Evolutionary conservation across 768 basidiomycete species (phyloP).

Genomic region (Leccinum pellstonianum): DNA sequence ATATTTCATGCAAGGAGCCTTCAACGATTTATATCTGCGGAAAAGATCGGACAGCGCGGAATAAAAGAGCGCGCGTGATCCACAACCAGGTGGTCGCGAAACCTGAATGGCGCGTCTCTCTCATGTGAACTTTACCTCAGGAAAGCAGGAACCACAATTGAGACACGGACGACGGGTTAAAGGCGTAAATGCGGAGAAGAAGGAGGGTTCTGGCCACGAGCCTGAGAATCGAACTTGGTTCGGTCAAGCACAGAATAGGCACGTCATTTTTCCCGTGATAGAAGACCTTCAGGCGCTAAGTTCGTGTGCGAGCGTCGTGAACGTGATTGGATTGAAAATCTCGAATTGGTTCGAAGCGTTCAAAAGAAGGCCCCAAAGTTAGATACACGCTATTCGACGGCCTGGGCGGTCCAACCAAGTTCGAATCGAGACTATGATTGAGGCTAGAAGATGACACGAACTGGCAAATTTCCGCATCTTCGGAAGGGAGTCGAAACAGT

Average conservation of each 20-base stretch:
- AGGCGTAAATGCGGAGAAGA: background rate
- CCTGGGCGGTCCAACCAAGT: background rate
- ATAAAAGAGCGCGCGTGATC: slow-evolving; percentile 1
- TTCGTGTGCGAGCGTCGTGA: background rate
- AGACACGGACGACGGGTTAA: background rate
- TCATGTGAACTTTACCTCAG: background rate
- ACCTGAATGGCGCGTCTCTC: background rate
- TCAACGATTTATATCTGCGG: slow-evolving; percentile 7
- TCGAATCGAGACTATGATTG: too few relatives aligned
- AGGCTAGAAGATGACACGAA: background rate
- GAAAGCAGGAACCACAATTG: background rate
- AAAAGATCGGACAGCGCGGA: slow-evolving; percentile 2
- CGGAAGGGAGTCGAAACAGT: background rate
- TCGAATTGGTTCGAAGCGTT: background rate
- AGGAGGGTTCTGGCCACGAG: background rate
- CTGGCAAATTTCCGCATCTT: background rate
- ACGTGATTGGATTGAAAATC: background rate
- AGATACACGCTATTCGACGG: background rate
- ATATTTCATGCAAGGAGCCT: background rate
- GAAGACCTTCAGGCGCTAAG: background rate
- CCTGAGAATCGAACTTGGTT: background rate
- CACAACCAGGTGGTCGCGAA: background rate
- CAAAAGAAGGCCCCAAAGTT: background rate
- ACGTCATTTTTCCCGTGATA: background rate
- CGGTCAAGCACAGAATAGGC: background rate